Evolutionary conservation across 768 basidiomycete genomes (phyloP).

Genomic region (Mrakia hoshinonis): DNA sequence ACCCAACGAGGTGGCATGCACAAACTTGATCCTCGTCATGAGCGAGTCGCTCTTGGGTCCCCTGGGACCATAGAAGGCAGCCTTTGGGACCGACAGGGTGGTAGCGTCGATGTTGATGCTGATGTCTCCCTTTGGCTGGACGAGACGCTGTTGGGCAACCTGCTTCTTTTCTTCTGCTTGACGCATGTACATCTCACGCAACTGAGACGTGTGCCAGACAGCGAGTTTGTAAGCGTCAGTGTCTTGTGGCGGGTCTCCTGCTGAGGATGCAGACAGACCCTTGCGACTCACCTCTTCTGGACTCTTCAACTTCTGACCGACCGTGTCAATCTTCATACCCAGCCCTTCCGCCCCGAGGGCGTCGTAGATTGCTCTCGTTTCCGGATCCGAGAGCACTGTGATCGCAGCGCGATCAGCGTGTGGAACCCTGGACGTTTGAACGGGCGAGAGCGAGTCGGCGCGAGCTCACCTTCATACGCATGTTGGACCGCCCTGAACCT

Average conservation of each 20-base stretch:
- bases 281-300: conserved; percentile 36
- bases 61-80: conserved; percentile 21
- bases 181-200: conserved; percentile 35
- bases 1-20: conserved; percentile 14
- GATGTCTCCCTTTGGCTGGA: conserved; percentile 39
- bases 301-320: conserved; percentile 40
- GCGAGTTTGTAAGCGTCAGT: too few relatives aligned
- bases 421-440: too few relatives aligned
- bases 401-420: not conserved
- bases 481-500: conserved; percentile 69
- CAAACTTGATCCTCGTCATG: conserved; percentile 11
- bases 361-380: conserved; percentile 60
- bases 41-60: conserved; percentile 14
- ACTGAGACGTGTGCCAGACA: too few relatives aligned
- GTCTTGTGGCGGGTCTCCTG: too few relatives aligned
- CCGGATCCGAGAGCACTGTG: conserved; percentile 57
- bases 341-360: conserved; percentile 52
- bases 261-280: not conserved
- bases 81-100: conserved; percentile 36
- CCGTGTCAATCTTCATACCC: conserved; percentile 39
- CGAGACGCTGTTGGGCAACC: conserved; percentile 33
- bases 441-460: not conserved
- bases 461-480: conserved; percentile 62
- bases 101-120: conserved; percentile 37
- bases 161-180: conserved; percentile 37